These are phyloP conservation scores for Fusarium multiceps DNA, from an alignment of 2,329 filamentous ascomycete genomes.

Conservation along the genomic window DNA sequence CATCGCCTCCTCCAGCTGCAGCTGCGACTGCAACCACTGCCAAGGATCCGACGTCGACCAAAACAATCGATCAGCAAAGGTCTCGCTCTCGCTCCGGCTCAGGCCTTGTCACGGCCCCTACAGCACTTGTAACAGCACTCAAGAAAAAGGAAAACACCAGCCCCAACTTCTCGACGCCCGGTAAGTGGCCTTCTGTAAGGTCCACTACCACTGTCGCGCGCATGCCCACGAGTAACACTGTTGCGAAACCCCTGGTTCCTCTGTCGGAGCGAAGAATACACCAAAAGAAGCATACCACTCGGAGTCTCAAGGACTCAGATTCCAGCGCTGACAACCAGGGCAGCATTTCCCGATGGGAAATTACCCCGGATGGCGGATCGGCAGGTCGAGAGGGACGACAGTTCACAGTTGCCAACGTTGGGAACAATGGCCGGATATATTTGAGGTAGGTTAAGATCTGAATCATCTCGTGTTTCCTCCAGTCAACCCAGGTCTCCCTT, in stretches of 20 bases:
- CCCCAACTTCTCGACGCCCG: slow-evolving; percentile 25
- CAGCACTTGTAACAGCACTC: slow-evolving; percentile 10
- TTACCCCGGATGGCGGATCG: slow-evolving; percentile 70
- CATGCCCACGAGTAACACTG: slow-evolving; percentile 37
- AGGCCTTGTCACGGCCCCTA: slow-evolving; percentile 22
- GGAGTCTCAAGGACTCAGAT: slow-evolving; percentile 59
- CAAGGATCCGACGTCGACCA: slow-evolving; percentile 44
- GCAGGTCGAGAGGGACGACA: slow-evolving; percentile 74
- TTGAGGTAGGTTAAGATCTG: slow-evolving; percentile 67
- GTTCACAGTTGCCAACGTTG: slow-evolving; percentile 84
- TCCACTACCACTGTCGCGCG: slow-evolving; percentile 36
- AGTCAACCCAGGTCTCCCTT: slow-evolving; percentile 22
- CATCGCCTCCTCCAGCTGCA: slow-evolving; percentile 33
- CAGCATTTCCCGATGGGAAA: slow-evolving; percentile 58
- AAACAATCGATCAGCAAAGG: slow-evolving; percentile 21
- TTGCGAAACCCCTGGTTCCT: slow-evolving; percentile 56
- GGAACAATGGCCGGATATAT: slow-evolving; percentile 85
- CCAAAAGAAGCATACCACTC: slow-evolving; percentile 51
- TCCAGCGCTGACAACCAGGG: slow-evolving; percentile 58
- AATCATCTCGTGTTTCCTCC: slow-evolving; percentile 9
- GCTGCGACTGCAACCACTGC: slow-evolving; percentile 28
- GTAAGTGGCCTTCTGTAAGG: slow-evolving; percentile 40
- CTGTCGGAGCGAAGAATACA: slow-evolving; percentile 60
- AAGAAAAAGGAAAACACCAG: slow-evolving; percentile 37
- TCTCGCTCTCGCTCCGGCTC: slow-evolving; percentile 38